phyloP scores from a whole-genome alignment of 1,284 basidiomycete species.

The Puccinia horiana region DNA sequence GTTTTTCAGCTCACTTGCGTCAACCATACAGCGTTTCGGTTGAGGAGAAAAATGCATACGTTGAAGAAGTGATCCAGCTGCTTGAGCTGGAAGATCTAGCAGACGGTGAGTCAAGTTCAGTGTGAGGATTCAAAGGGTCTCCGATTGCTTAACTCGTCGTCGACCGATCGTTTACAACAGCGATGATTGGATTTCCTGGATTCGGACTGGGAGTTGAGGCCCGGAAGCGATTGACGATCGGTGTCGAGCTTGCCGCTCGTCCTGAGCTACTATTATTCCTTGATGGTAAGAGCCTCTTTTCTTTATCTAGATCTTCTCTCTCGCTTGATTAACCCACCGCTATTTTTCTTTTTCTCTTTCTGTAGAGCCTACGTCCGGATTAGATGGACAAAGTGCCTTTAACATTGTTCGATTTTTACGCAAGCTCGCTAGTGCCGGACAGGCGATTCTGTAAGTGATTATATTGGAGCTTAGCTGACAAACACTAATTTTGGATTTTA shows the following conservation, averaged over 20 bases:
- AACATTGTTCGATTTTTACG: conserved; percentile 77
- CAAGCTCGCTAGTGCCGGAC: conserved; percentile 78
- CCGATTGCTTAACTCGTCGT: not conserved
- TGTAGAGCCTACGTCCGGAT: conserved; percentile 67
- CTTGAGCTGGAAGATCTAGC: conserved; percentile 63
- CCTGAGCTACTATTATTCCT: conserved; percentile 45
- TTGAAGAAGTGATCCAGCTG: conserved; percentile 64
- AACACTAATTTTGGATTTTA: conserved; percentile 66
- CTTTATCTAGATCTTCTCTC: not conserved
- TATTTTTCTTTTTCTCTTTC: not conserved
- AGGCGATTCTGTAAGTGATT: conserved; percentile 65
- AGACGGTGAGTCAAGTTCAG: conserved; percentile 62
- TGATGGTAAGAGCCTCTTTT: conserved; percentile 19
- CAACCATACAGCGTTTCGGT: conserved; percentile 63
- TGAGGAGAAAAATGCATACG: conserved; percentile 64
- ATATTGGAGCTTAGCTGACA: conserved; percentile 55
- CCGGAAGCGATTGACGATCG: conserved; percentile 66
- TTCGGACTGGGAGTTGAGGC: conserved; percentile 64
- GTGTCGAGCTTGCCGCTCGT: conserved; percentile 66
- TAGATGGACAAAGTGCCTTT: conserved; percentile 87
- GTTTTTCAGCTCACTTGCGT: conserved; percentile 66
- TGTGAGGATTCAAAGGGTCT: not conserved
- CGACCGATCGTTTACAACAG: not conserved
- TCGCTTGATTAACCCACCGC: no score
- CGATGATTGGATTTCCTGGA: conserved; percentile 58